These are phyloP conservation scores for Alternaria alternata DNA, from an alignment of 2,329 filamentous ascomycete genomes.

Conservation along the genomic window DNA sequence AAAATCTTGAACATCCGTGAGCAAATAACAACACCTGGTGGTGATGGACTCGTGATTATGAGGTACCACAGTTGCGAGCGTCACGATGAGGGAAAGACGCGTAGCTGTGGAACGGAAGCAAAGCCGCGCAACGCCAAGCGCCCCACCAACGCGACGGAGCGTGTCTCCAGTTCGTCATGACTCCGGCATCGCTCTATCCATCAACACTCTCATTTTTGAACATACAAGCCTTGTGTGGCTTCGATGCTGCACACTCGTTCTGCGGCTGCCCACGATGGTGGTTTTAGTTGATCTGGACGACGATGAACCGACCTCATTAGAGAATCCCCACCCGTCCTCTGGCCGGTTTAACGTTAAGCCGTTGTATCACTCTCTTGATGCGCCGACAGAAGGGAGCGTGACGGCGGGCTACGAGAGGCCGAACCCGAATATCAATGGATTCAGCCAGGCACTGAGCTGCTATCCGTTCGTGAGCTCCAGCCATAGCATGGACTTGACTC, in stretches of 20 bases:
- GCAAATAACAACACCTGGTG: neutral
- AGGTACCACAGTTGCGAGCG: neutral
- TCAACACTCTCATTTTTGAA: slow-evolving; percentile 10
- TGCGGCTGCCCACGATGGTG: slow-evolving; percentile 49
- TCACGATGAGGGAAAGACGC: neutral
- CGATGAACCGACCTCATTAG: slow-evolving; percentile 43
- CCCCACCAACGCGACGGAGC: slow-evolving; percentile 19
- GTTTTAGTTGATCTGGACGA: slow-evolving; percentile 56
- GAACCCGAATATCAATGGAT: slow-evolving; percentile 65
- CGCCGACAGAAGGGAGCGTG: slow-evolving; percentile 13
- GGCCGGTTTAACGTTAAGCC: slow-evolving; percentile 36
- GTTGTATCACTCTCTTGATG: slow-evolving; percentile 37
- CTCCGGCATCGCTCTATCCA: slow-evolving; percentile 28
- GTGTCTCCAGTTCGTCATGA: slow-evolving; percentile 26
- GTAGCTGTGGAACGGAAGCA: neutral
- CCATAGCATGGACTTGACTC: slow-evolving; percentile 43
- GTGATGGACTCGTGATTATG: neutral
- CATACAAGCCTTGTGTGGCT: slow-evolving; percentile 23
- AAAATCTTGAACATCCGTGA: neutral
- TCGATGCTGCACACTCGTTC: slow-evolving; percentile 36
- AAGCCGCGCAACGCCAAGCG: slow-evolving; percentile 22
- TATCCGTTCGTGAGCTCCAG: slow-evolving; percentile 72
- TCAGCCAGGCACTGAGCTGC: slow-evolving; percentile 70
- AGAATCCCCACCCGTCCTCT: slow-evolving; percentile 28
- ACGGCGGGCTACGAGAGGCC: slow-evolving; percentile 42